phyloP scores from a whole-genome alignment of 768 basidiomycete genomes.

The Russula emetica region DNA sequence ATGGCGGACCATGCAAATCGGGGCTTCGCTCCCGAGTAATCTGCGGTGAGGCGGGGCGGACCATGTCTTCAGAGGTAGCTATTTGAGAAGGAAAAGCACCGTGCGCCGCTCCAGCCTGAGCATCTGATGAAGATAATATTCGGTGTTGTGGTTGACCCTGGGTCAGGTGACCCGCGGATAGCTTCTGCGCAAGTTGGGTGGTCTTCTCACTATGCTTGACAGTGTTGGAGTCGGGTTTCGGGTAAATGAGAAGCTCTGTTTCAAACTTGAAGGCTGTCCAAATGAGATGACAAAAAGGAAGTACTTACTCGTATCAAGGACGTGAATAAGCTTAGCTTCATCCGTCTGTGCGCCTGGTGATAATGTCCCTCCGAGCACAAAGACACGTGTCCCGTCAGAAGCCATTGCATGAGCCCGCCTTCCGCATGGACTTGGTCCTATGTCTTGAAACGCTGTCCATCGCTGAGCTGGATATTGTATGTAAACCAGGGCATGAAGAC shows the following conservation, averaged over 20 bases:
- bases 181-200: constrained; percentile 40
- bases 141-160: constrained; percentile 9
- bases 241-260: constrained; percentile 89
- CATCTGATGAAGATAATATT: no score
- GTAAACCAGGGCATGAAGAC: neutral
- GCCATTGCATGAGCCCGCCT: constrained; percentile 98
- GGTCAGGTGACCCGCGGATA: constrained; percentile 36
- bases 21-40: constrained; percentile 12
- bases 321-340: constrained; percentile 75
- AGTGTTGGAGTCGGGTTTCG: constrained; percentile 49
- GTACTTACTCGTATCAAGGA: constrained; percentile 88
- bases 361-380: constrained; percentile 93
- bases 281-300: constrained; percentile 4
- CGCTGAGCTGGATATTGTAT: constrained; percentile 63
- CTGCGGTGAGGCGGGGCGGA: constrained; percentile 25
- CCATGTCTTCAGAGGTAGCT: constrained; percentile 16
- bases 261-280: neutral
- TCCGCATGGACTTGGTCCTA: constrained; percentile 91
- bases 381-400: constrained; percentile 79
- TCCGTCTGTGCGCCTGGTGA: constrained; percentile 68
- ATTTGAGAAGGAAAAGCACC: constrained; percentile 30
- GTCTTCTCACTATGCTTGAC: constrained; percentile 36
- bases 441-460: constrained; percentile 99
- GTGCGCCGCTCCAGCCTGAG: no score
- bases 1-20: constrained; percentile 40